Conservation (phyloP, 1,284 basidiomycete species). For the Erythrobasidium hasegawianum region DNA sequence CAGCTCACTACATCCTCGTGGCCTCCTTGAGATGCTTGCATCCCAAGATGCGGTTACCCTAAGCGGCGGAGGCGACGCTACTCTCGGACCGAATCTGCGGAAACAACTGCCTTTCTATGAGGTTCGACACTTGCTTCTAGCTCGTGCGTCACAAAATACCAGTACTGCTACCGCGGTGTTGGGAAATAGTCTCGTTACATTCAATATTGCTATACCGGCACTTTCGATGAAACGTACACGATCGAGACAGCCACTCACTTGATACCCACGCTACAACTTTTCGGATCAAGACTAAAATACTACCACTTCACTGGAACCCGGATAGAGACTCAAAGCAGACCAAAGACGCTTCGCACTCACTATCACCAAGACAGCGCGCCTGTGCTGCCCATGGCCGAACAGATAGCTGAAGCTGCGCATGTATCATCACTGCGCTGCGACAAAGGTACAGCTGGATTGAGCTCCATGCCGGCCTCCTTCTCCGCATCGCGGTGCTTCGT, state of each 20-base stretch:
- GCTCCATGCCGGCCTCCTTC: conserved; percentile 39
- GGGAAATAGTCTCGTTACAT: too few species aligned
- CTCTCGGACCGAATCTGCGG: background rate
- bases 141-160: background rate
- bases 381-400: background rate
- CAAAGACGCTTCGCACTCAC: too few species aligned
- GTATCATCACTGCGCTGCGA: conserved; percentile 30
- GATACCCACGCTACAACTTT: too few species aligned
- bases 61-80: background rate
- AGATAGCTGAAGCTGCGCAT: conserved; percentile 8
- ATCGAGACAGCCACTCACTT: too few species aligned
- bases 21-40: background rate
- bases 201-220: too few species aligned
- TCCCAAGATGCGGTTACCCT: too few species aligned
- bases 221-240: too few species aligned
- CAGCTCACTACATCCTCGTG: background rate
- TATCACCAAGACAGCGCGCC: conserved; percentile 22
- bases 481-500: conserved; percentile 41
- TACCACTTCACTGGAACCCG: too few species aligned
- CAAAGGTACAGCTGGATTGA: conserved; percentile 41
- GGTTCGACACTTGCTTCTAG: conserved; percentile 2
- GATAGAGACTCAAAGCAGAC: too few species aligned
- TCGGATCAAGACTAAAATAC: too few species aligned
- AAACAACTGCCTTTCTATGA: conserved; percentile 18
- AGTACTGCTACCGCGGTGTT: background rate